A percentile compares a stretch with the other conserved stretches of the same genome.
Evolutionary conservation across 2,329 filamentous ascomycete genomes (phyloP).

Genomic region (Exophiala viscosa): DNA sequence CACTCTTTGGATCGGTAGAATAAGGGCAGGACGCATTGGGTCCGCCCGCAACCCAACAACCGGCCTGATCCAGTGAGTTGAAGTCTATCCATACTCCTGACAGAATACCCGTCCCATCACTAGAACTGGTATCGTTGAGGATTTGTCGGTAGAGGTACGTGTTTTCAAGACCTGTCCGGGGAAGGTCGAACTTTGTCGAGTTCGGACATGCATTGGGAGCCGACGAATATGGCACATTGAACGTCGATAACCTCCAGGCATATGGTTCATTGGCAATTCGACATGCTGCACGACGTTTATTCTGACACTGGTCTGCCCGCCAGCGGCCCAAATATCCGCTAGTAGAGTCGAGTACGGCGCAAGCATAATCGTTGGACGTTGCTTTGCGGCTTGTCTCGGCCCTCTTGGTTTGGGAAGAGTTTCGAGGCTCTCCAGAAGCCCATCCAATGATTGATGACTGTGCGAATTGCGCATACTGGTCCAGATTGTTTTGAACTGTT

Average conservation of each 20-base stretch:
- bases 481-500: slow-evolving; percentile 32
- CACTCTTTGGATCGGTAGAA: slow-evolving; percentile 39
- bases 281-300: slow-evolving; percentile 54
- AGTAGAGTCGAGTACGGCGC: slow-evolving; percentile 53
- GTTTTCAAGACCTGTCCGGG: slow-evolving; percentile 62
- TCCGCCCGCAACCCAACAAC: slow-evolving; percentile 60
- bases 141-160: slow-evolving; percentile 51
- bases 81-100: slow-evolving; percentile 56
- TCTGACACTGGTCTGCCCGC: slow-evolving; percentile 55
- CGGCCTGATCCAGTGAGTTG: slow-evolving; percentile 54
- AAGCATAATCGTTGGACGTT: slow-evolving; percentile 45
- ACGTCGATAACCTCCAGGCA: slow-evolving; percentile 52
- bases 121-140: slow-evolving; percentile 32
- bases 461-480: slow-evolving; percentile 48
- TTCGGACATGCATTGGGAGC: slow-evolving; percentile 48
- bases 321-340: slow-evolving; percentile 49
- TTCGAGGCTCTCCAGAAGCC: slow-evolving; percentile 54
- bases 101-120: slow-evolving; percentile 24
- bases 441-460: slow-evolving; percentile 58
- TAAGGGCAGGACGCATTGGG: slow-evolving; percentile 59
- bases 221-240: slow-evolving; percentile 42
- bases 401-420: slow-evolving; percentile 34
- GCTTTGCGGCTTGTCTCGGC: slow-evolving; percentile 18
- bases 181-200: slow-evolving; percentile 52
- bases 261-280: slow-evolving; percentile 54